Evolutionary conservation across 2,329 filamentous ascomycete species (phyloP), one percentile per base, ranked within the genome.

Genomic region (Clonostachys byssicola): DNA sequence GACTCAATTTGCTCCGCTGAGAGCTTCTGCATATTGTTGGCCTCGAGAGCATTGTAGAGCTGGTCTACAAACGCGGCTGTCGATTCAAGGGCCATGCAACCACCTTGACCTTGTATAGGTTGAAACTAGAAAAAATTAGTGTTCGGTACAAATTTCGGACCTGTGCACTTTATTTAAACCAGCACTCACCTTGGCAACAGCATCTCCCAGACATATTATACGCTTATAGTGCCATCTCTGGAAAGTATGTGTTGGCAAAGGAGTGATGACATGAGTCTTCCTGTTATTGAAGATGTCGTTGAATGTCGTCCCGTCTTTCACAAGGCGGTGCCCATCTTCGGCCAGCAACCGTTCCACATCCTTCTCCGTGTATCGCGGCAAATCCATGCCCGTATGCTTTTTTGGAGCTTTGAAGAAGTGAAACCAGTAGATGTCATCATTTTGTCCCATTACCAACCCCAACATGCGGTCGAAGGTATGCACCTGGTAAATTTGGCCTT

Each of bases 151-250:
- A 3, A 30, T 10, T 30, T 39, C 12, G n/a, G 14, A 18, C 8
- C 12, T n/a, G 2, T 39, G 14, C 14, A 18, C 5, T 12, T n/a
- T 39, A 9, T 8, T 39, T 5, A 39, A n/a, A 4, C 14, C 14
- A n/a, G 36, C 36, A n/a, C 44, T 5, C 42, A 46, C 65, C 60
- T 72, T 73, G 50, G 73, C 68, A 7, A 61, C 65, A 2, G 69
- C 59, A 51, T 73, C 71, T 1, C 70, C 70, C 6, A 73, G 59
- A 2, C 61, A 54, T 2, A 73, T 58, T 4, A 70, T 62, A 10
- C 71, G 55, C 13, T 61, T 58, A 40, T 61, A 69, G 43, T 66
- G 60, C 64, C 70, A 73, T 35, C 61, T 57, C 12, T 62, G 51
- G 16, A 68, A 61, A 4, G 63, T 58, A 13, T 58, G 46, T 36